A percentile compares a stretch with the other conserved stretches of the same genome.
These are phyloP conservation scores for Saccharomycopsis microspora DNA, from an alignment of 805 yeast species.

Conservation along the genomic window DNA sequence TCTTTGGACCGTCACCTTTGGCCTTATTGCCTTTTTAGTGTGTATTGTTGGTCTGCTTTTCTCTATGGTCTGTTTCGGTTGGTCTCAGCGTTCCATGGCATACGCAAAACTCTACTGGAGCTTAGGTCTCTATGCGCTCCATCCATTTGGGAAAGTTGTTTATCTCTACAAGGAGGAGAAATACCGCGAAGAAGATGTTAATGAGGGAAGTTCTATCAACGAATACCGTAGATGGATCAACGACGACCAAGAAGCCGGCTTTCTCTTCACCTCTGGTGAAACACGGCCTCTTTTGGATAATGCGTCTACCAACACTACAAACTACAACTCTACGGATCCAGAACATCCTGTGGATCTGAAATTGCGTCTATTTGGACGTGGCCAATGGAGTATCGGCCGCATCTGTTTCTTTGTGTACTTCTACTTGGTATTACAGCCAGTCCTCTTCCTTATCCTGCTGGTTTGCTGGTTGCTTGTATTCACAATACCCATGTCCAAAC, in stretches of 20 bases:
- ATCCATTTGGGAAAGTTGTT: constrained; percentile 88
- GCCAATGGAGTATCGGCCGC: constrained; percentile 81
- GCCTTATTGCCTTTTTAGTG: constrained; percentile 43
- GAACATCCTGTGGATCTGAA: constrained; percentile 19
- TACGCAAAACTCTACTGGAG: constrained; percentile 52
- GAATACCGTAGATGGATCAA: constrained; percentile 87
- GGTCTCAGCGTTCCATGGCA: constrained; percentile 37
- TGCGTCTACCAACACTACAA: constrained; percentile 2
- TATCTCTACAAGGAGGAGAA: constrained; percentile 66
- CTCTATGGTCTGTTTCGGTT: constrained; percentile 35
- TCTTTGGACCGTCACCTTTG: constrained; percentile 67
- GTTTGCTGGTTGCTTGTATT: constrained; percentile 77
- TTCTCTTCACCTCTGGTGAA: constrained; percentile 42
- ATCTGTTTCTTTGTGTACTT: constrained; percentile 62
- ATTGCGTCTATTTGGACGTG: constrained; percentile 75
- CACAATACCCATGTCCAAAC: constrained; percentile 89
- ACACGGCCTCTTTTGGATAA: constrained; percentile 5
- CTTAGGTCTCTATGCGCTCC: constrained; percentile 59
- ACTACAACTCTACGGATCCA: constrained; percentile 11
- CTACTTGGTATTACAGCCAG: constrained; percentile 61
- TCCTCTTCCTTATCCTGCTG: constrained; percentile 40
- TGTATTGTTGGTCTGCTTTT: constrained; percentile 40
- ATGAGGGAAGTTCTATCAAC: constrained; percentile 74
- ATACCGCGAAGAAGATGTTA: constrained; percentile 75
- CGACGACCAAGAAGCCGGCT: constrained; percentile 56